A percentile compares a stretch with the other conserved stretches of the same genome.
These are phyloP conservation scores for bread wheat (Triticum aestivum) DNA, from an alignment of 176 grass and related monocot genomes.

Conservation along the genomic window IWGSC_CS_RefSeq_v2.1 NC_057802.1:434492106-434492605, in stretches of 20 bases:
- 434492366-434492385: conserved; percentile 32
- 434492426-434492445: conserved; percentile 57
- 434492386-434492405: conserved; percentile 9
- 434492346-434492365: conserved; percentile 63
- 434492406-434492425: conserved; percentile 33
- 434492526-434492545: conserved; percentile 69
- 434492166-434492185: neutral
- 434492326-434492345: conserved; percentile 45
- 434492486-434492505: neutral
- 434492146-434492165: neutral
- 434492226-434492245: neutral
- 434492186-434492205: neutral
- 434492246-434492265: conserved; percentile 20
- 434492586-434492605: neutral
- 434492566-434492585: conserved; percentile 63
- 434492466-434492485: neutral
- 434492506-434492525: neutral
- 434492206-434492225: neutral
- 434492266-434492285: conserved; percentile 64
- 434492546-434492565: conserved; percentile 49
- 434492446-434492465: conserved; percentile 75
- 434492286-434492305: conserved; percentile 56
- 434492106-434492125: conserved; percentile 25
- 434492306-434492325: conserved; percentile 30
- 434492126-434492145: neutral